Base-by-base conservation (phyloP, 179 eudicot genomes). In the Patellifolia procumbens region DNA sequence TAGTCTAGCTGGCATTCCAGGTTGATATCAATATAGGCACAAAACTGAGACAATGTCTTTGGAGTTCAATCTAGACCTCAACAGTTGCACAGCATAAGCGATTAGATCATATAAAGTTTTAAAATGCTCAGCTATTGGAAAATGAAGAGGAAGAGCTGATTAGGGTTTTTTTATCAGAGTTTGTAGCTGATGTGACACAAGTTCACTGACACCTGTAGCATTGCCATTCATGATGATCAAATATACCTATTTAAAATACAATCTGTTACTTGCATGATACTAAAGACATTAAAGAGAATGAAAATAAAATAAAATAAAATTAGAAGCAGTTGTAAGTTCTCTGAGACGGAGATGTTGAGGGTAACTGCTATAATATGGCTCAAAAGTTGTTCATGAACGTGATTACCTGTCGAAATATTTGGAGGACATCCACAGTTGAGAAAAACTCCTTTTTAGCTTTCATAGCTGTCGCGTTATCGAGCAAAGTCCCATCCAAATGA, bases 401-500 rank as follows among this genome's bases (percentile, higher is more conserved):
- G 52, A 72, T 32, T 70, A 94, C 98, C 98, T 94, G 98, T 66
- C 92, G 90, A 75, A 94, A 92, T 59, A 91, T 91, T 76, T 94
- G 88, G 79, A 94, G 95, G 77, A 94, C 98, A 72, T 91, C 94
- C 76, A 86, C 82, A 59, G 92, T 89, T 26, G 93, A 85, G 83
- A 86, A 92, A 85, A 83, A 86, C 81, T 92, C 97, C 82, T 91
- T 91, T 80, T 90, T 90, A 80, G 88, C 83, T 78, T 87, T 88
- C 94, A 91, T 88, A 39, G 83, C 83, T 31, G 83, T 84, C 42
- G 96, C 72, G 77, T 87, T 87, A 86, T 94, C 98, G 81, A 86
- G 78, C 82, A 94, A 82, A 71, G 98, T 92, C 68, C 97, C 98
- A 80, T 91, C 98, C 90, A 92, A 85, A 86, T 94, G 97, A 63